These are phyloP conservation scores for Avena insularis DNA, from an alignment of 176 grass and related monocot species.

Conservation along the genomic window DNA sequence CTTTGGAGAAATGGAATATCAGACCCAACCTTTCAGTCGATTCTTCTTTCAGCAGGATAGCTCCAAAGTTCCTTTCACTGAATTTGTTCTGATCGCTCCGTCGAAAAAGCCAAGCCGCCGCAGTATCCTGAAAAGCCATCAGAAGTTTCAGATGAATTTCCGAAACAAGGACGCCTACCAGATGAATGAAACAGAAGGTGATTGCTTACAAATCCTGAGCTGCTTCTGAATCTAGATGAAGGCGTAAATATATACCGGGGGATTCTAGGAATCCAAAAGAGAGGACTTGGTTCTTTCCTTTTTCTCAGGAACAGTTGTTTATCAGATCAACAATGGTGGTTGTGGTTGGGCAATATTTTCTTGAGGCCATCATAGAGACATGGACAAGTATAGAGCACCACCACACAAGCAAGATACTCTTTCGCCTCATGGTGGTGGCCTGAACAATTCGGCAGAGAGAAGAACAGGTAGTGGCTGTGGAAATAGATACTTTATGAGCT, in stretches of 20 bases:
- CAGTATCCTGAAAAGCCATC: conserved; percentile 30
- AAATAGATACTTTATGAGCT: conserved; percentile 33
- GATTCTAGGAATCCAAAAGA: neutral
- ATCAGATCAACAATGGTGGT: conserved; percentile 7
- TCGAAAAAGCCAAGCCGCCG: conserved; percentile 6
- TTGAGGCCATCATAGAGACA: neutral
- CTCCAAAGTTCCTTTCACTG: conserved; percentile 6
- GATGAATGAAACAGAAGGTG: neutral
- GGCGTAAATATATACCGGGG: neutral
- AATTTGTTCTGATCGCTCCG: neutral
- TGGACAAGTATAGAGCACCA: conserved; percentile 4
- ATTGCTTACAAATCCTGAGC: neutral
- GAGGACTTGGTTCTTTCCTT: neutral
- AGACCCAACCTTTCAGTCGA: conserved; percentile 49
- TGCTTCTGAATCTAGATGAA: conserved; percentile 15
- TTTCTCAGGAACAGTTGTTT: neutral
- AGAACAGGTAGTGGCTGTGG: neutral
- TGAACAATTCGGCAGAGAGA: conserved; percentile 33
- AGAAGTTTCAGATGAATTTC: conserved; percentile 7
- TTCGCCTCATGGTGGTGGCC: conserved; percentile 20
- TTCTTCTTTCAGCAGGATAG: conserved; percentile 34
- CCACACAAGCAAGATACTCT: conserved; percentile 17
- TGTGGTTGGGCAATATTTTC: neutral
- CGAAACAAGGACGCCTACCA: neutral
- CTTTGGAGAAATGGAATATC: conserved; percentile 4